Evolutionary conservation across 1,284 basidiomycete species (phyloP).

Genomic region (Puccinia coronata): DNA sequence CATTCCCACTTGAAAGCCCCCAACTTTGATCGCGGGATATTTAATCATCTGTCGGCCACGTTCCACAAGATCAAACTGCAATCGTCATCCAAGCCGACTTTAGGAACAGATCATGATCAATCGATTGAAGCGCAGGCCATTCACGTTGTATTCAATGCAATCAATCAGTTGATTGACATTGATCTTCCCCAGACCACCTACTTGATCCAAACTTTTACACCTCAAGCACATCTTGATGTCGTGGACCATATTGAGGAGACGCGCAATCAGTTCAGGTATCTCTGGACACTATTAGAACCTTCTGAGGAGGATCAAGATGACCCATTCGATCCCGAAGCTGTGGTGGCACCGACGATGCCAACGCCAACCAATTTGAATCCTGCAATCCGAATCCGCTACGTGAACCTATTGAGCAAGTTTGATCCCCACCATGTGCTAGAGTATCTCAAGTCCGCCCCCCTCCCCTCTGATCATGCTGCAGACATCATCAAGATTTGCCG

Average conservation of each 20-base stretch:
- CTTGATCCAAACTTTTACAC: slow-evolving; percentile 28
- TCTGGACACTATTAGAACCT: slow-evolving; percentile 73
- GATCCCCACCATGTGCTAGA: slow-evolving; percentile 70
- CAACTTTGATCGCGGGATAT: slow-evolving; percentile 67
- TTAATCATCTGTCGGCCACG: slow-evolving; percentile 64
- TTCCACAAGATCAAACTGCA: slow-evolving; percentile 55
- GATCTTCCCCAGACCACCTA: slow-evolving; percentile 13
- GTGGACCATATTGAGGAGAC: slow-evolving; percentile 5
- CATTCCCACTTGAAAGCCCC: slow-evolving; percentile 75
- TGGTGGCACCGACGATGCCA: slow-evolving; percentile 56
- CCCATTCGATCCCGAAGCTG: slow-evolving; percentile 16
- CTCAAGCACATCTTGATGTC: slow-evolving; percentile 28
- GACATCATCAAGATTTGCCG: slow-evolving; percentile 70
- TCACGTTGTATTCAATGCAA: slow-evolving; percentile 29
- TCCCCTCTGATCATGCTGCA: slow-evolving; percentile 66
- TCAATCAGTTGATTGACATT: slow-evolving; percentile 37
- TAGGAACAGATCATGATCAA: no score
- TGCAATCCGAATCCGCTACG: slow-evolving; percentile 67
- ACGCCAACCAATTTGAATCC: slow-evolving; percentile 61
- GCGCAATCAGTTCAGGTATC: slow-evolving; percentile 70
- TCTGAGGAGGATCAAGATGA: slow-evolving; percentile 46
- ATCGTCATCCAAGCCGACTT: slow-evolving; percentile 52
- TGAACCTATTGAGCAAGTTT: slow-evolving; percentile 72
- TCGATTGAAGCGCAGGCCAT: slow-evolving; percentile 62
- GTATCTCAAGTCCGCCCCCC: slow-evolving; percentile 68